Evolutionary conservation across 768 basidiomycete species (phyloP), one percentile per base, ranked within the genome.

Genomic region (Boletellus ananas): DNA sequence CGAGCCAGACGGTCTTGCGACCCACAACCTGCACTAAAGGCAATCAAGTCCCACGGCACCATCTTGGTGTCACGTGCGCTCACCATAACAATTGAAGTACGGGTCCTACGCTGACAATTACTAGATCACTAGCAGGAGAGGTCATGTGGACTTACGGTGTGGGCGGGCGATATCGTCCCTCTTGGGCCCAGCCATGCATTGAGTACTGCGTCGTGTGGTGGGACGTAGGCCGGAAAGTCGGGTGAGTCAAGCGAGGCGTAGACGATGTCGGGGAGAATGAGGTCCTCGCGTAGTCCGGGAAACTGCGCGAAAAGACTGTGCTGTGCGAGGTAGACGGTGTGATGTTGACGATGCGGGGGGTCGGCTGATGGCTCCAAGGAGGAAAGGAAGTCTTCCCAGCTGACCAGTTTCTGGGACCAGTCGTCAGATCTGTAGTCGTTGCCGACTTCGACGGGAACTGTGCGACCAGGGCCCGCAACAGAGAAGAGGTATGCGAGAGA

Each of bases 371-470:
- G 39, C 49, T 47, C 56, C 31, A 84, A 58, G 52, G 72, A 66
- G 50, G 72, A 58, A 7, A 97, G 72, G 64, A 98, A 94, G 2
- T 73, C 74, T 33, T 87, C 82, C 83, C 92, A 96, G 18, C 65
- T 59, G 67, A 96, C 80, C 47, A 98, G 72, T 56, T 70, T 69
- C 65, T 95, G 95, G 1, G 78, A 77, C 96, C 96, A 99, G 40
- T 80, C 79, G 18, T 80, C 79, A 11, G 74, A 70, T 25, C 90
- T 82, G 67, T 98, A 98, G 62, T 94, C 87, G 31, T 69, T 66
- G 13, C 95, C 95, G 16, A 96, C 70, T 68, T 98, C 95, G 7
- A 98, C 84, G 6, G 95, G 96, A 1, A 98, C 87, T 5, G 90
- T 70, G 18, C 96, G 78, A 2, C 88, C 94, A 37, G 79, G 80